Conservation (phyloP, 2,329 filamentous ascomycete genomes). For the Blastomyces percursus region DNA sequence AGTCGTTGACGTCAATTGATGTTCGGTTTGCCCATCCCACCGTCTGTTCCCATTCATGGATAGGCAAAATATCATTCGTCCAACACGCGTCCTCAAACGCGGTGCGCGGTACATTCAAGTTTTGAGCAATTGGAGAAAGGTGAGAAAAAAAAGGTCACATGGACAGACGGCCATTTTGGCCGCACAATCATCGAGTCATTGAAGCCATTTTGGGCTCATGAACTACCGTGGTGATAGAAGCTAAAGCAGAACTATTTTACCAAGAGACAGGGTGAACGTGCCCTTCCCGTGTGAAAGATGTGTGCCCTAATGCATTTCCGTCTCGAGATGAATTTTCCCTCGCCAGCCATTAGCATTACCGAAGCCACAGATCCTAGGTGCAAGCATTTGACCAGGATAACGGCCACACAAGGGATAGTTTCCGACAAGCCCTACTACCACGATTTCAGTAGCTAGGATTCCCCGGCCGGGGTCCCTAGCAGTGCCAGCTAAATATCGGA, state of each 20-base stretch:
- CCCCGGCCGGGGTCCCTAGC: background rate
- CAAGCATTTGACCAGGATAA: background rate
- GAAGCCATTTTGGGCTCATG: background rate
- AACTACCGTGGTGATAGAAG: background rate
- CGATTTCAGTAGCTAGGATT: background rate
- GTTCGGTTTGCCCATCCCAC: background rate
- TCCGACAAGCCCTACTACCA: background rate
- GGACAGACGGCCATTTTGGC: background rate
- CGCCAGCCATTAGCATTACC: background rate
- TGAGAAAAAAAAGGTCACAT: background rate
- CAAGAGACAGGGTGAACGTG: background rate
- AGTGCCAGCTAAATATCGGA: background rate
- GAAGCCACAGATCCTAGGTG: background rate
- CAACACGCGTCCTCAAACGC: background rate
- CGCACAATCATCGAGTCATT: background rate
- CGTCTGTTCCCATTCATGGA: background rate
- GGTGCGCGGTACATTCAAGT: background rate
- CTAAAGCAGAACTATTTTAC: background rate
- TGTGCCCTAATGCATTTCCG: background rate
- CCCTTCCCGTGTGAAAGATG: background rate
- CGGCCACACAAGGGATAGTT: background rate
- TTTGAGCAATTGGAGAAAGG: background rate
- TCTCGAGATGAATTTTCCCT: background rate
- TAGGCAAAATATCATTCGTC: background rate
- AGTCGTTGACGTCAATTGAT: background rate